Percentiles rank a stretch among this genome's conserved stretches.
Evolutionary conservation across 2,329 filamentous ascomycete species (phyloP).

Genomic region (Alternaria sp.): DNA sequence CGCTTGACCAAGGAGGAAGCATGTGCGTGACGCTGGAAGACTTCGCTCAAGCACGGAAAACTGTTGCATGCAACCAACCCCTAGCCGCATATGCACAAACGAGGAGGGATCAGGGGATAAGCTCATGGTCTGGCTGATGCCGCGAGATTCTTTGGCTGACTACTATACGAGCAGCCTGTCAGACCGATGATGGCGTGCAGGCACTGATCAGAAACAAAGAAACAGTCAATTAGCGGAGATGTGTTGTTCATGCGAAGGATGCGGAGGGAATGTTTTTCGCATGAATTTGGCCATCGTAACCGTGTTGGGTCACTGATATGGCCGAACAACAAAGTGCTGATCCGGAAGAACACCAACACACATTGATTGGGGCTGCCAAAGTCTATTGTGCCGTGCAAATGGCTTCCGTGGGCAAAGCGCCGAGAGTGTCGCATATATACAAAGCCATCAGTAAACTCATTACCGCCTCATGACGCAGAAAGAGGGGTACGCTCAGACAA

Average conservation of each 20-base stretch:
- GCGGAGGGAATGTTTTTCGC: conserved; percentile 11
- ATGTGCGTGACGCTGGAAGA: conserved; percentile 13
- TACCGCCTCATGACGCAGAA: conserved; percentile 27
- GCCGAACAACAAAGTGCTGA: conserved; percentile 14
- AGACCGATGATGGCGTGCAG: conserved; percentile 21
- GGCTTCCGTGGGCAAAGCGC: conserved; percentile 4
- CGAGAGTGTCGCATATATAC: conserved; percentile 7
- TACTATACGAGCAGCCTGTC: conserved; percentile 25
- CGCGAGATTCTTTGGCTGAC: conserved; percentile 30
- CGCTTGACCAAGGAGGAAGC: conserved; percentile 12
- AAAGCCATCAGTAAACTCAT: conserved; percentile 3
- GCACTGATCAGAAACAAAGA: conserved; percentile 14
- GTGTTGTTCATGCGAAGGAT: conserved; percentile 16
- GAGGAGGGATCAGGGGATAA: conserved; percentile 38
- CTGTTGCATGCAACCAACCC: conserved; percentile 44
- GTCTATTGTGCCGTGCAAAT: conserved; percentile 4
- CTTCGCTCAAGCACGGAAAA: conserved; percentile 42
- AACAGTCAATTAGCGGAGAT: conserved; percentile 7
- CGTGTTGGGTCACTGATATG: conserved; percentile 19
- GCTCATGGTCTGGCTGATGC: conserved; percentile 28
- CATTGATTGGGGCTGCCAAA: conserved; percentile 7
- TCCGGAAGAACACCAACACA: conserved; percentile 7
- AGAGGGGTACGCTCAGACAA: conserved; percentile 26
- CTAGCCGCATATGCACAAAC: conserved; percentile 50
- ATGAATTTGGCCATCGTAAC: conserved; percentile 22